Conservation (phyloP, 2,329 filamentous ascomycete genomes). For the Leptographium flavum region DNA sequence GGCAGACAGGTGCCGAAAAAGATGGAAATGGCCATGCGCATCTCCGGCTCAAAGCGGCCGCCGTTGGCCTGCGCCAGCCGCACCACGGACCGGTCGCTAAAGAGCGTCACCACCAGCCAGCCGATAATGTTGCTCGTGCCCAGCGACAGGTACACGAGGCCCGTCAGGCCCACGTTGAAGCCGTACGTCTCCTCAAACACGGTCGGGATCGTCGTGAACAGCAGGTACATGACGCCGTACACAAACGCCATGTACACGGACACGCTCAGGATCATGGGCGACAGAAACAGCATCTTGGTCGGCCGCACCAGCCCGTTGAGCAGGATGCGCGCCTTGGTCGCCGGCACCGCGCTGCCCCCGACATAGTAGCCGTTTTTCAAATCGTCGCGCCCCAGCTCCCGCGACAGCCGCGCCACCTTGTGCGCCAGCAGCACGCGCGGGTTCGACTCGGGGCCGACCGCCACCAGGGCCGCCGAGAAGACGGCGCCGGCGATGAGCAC, state of each 20-base stretch:
- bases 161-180: slow-evolving; percentile 30
- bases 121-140: slow-evolving; percentile 13
- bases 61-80: slow-evolving; percentile 23
- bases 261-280: slow-evolving; percentile 30
- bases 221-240: slow-evolving; percentile 37
- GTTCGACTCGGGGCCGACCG: slow-evolving; percentile 32
- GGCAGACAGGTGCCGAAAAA: slow-evolving; percentile 18
- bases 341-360: neutral
- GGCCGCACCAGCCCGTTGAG: slow-evolving; percentile 32
- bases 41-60: slow-evolving; percentile 21
- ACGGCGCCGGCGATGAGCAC: slow-evolving; percentile 30
- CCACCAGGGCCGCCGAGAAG: slow-evolving; percentile 21
- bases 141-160: slow-evolving; percentile 33
- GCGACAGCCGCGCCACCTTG: slow-evolving; percentile 29
- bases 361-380: slow-evolving; percentile 29
- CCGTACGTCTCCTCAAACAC: slow-evolving; percentile 33
- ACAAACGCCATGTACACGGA: slow-evolving; percentile 36
- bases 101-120: slow-evolving; percentile 16
- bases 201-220: slow-evolving; percentile 38
- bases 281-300: slow-evolving; percentile 34
- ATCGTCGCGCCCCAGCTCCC: slow-evolving; percentile 29
- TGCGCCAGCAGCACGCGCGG: slow-evolving; percentile 33
- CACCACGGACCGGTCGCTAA: slow-evolving; percentile 25
- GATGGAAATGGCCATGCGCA: slow-evolving; percentile 19
- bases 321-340: slow-evolving; percentile 15